phyloP scores from a whole-genome alignment of 371 early-diverging fungal genomes.

The Rhizopus delemar region DNA sequence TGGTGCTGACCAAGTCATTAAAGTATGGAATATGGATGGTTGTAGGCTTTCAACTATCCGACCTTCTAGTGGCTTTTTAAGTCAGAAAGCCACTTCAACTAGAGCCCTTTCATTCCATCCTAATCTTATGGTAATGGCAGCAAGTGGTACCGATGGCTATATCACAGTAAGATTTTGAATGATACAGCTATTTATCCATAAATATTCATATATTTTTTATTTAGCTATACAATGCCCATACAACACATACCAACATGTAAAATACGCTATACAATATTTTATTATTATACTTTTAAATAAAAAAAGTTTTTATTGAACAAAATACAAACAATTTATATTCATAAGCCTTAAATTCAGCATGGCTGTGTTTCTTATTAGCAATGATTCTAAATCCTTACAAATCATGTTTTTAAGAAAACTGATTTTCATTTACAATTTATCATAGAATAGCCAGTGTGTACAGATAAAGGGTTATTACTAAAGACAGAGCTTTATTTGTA shows the following conservation, averaged over 20 bases:
- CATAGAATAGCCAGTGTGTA: no score
- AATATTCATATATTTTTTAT: background rate
- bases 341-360: no score
- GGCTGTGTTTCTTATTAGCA: no score
- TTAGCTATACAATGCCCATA: constrained; percentile 5
- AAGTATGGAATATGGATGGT: constrained; percentile 66
- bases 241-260: background rate
- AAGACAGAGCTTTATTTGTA: no score
- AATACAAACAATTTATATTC: no score
- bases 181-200: background rate
- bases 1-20: constrained; percentile 64
- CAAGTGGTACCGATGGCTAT: constrained; percentile 54
- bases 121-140: constrained; percentile 57
- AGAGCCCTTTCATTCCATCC: constrained; percentile 58
- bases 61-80: constrained; percentile 62
- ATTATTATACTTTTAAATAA: background rate
- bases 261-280: background rate
- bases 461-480: no score
- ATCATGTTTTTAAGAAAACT: no score
- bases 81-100: constrained; percentile 51
- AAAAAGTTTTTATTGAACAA: no score
- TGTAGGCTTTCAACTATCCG: constrained; percentile 57
- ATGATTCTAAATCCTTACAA: no score
- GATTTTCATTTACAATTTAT: no score
- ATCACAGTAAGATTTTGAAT: constrained; percentile 19